phyloP scores from a whole-genome alignment of 2,329 filamentous ascomycete species.

The Nannizzia gypsea region DNA sequence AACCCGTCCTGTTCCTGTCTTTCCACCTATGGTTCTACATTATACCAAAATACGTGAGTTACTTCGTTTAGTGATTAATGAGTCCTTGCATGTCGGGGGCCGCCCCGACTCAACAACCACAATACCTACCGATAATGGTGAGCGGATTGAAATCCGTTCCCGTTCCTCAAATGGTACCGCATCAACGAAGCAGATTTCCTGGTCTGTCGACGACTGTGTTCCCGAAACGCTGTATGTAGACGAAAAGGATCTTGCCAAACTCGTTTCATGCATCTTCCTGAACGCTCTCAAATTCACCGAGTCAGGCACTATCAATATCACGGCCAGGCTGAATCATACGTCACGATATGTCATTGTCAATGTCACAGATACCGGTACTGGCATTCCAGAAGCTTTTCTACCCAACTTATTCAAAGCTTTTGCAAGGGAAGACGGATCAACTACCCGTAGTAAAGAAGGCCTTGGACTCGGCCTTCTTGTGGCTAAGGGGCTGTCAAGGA shows the following conservation, averaged over 20 bases:
- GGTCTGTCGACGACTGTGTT: constrained; percentile 37
- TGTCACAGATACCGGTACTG: constrained; percentile 55
- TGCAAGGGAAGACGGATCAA: constrained; percentile 55
- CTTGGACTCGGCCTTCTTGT: constrained; percentile 58
- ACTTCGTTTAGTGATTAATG: constrained; percentile 36
- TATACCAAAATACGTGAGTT: constrained; percentile 37
- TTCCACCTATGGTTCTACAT: constrained; percentile 26
- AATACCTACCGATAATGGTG: constrained; percentile 33
- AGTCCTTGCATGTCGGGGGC: constrained; percentile 38
- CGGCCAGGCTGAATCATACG: constrained; percentile 41
- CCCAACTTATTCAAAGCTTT: constrained; percentile 59
- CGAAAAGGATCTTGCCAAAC: constrained; percentile 51
- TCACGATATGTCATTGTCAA: constrained; percentile 48
- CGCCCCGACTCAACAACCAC: constrained; percentile 38
- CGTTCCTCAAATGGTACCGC: constrained; percentile 32
- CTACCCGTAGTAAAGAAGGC: constrained; percentile 55
- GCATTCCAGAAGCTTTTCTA: constrained; percentile 55
- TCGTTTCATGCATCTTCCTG: constrained; percentile 51
- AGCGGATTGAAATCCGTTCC: constrained; percentile 36
- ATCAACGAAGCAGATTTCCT: constrained; percentile 36
- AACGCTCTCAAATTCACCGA: constrained; percentile 64
- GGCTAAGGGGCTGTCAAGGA: constrained; percentile 58
- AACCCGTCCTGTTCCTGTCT: constrained; percentile 21
- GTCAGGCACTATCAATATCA: constrained; percentile 47
- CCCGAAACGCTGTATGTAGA: constrained; percentile 42